phyloP scores from a whole-genome alignment of 805 yeast species.

The Starmerella sp. region DNA sequence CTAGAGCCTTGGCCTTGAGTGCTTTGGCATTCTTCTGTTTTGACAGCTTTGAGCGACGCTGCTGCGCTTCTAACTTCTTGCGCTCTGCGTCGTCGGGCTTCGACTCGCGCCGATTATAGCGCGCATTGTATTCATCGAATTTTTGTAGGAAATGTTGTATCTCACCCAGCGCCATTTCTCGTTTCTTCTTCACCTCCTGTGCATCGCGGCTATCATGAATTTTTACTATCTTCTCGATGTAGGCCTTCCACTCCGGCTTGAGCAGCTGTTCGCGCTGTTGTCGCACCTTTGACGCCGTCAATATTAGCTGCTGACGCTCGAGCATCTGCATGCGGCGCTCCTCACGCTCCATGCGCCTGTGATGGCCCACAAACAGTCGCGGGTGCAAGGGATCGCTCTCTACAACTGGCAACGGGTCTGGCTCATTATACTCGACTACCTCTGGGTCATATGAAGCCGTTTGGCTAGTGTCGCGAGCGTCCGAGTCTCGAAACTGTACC shows the following conservation, averaged over 20 bases:
- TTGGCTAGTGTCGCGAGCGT: not conserved
- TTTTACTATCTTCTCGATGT: conserved; percentile 39
- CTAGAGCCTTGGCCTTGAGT: not conserved
- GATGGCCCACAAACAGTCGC: conserved; percentile 35
- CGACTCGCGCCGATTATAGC: conserved; percentile 9
- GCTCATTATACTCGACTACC: not conserved
- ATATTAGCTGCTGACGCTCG: conserved; percentile 42
- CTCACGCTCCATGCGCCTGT: conserved; percentile 49
- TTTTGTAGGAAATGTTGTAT: conserved; percentile 28
- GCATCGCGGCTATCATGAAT: conserved; percentile 39
- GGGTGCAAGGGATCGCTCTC: conserved; percentile 37
- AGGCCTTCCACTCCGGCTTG: conserved; percentile 39
- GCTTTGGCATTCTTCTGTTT: not conserved
- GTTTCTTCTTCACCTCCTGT: conserved; percentile 43
- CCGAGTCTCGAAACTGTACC: not conserved
- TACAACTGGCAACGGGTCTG: not conserved
- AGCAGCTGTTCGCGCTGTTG: conserved; percentile 36
- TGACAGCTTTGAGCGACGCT: not conserved
- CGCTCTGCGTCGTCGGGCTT: conserved; percentile 4
- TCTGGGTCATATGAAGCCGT: not conserved
- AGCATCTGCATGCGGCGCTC: conserved; percentile 49
- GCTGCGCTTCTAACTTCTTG: conserved; percentile 1
- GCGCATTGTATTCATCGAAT: conserved; percentile 12
- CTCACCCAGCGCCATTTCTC: conserved; percentile 41
- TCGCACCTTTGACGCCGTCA: conserved; percentile 44